Evolutionary conservation across 2,329 filamentous ascomycete genomes (phyloP), one percentile per base, ranked within the genome.

Genomic region (Sordariomycetes sp.): DNA sequence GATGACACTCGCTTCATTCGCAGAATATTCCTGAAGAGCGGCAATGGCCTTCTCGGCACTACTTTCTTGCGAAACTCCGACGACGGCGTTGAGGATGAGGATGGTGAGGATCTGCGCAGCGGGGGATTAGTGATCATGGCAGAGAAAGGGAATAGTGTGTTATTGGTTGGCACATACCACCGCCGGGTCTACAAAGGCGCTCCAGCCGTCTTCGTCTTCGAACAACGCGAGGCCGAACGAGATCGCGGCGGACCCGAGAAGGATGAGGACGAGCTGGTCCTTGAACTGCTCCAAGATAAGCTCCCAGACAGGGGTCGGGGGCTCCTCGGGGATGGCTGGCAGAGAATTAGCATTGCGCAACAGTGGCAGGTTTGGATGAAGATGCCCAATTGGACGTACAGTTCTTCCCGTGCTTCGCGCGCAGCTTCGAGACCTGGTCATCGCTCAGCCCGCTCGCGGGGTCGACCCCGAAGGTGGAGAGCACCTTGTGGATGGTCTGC

Each of bases 221-320:
- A 99, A 91, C 14, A 99, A 80, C 28, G 94, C 94, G 61, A 99
- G 79, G 28, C 92, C 85, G 70, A 99, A 97, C 2, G 94, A 97
- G 40, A 99, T 87, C 22, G 88, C 90, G 12, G 94, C 94, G 43
- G 93, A 97, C 58, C 85, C 94, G 55, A 99, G 82, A 24, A 99
- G 80, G 65, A 99, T 99, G 58, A 99, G 82, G 64, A 99, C 94
- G 54, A 99, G 84, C 74, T 99, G 94, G 71, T 99, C 94, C 75
- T 99, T 97, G 81, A 99, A 99, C 72, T 99, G 94, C 75, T 99
- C 94, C 60, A 99, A 81, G 59, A 99, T 90, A 62, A 99, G 86
- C 74, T 97, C 84, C 94, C 93, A 99, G 54, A 99, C 72, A 46
- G 94, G 94, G 35, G 94, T 99, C 3, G 94, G 91, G 58, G 94